Evolutionary conservation across 495 filamentous ascomycete species (phyloP).

Genomic region (Aspergillus steynii): DNA sequence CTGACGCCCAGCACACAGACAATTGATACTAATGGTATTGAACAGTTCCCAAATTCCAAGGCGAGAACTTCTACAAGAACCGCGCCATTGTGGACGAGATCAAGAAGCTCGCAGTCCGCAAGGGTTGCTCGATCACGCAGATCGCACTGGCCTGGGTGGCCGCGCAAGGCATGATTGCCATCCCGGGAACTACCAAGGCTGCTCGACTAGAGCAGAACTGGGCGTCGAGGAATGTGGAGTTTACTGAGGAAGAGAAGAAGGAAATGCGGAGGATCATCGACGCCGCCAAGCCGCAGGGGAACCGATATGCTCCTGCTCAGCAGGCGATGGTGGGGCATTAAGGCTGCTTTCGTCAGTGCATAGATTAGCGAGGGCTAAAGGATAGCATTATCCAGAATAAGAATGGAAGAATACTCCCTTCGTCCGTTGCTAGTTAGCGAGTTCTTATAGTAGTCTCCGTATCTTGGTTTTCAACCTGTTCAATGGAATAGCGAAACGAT

Average conservation of each 20-base stretch:
- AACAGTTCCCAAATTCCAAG: constrained; percentile 49
- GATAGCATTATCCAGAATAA: neutral
- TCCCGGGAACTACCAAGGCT: constrained; percentile 50
- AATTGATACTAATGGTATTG: neutral
- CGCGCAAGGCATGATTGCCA: constrained; percentile 47
- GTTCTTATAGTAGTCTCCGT: too few relatives aligned
- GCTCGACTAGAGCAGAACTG: constrained; percentile 43
- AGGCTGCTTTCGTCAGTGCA: neutral
- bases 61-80: constrained; percentile 53
- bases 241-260: constrained; percentile 35
- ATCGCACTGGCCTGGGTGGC: constrained; percentile 50
- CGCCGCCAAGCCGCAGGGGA: constrained; percentile 39
- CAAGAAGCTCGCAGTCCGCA: constrained; percentile 39
- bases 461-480: too few relatives aligned
- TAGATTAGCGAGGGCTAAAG: neutral
- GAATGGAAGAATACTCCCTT: neutral
- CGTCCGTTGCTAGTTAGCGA: too few relatives aligned
- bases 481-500: too few relatives aligned
- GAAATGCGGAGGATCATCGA: constrained; percentile 43
- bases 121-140: constrained; percentile 40
- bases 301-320: constrained; percentile 30
- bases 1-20: neutral
- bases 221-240: constrained; percentile 37
- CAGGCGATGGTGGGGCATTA: constrained; percentile 45
- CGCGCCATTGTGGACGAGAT: constrained; percentile 44